A percentile compares a stretch with the other conserved stretches of the same genome.
Evolutionary conservation across 1,139 yeast species (phyloP).

Genomic region (Taiozyma sp.): DNA sequence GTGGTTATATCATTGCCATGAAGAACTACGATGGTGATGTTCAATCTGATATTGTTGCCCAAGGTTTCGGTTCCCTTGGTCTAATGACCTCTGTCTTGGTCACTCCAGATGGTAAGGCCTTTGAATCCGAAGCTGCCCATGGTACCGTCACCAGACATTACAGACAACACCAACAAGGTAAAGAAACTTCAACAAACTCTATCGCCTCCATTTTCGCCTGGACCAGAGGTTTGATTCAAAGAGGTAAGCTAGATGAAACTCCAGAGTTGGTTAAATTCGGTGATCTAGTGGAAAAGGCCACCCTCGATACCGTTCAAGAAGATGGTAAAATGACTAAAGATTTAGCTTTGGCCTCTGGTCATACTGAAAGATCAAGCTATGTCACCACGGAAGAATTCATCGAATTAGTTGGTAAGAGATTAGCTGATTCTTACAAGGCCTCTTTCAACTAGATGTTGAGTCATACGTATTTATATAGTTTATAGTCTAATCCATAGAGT

Average conservation of each 20-base stretch:
- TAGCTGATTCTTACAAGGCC: conserved; percentile 16
- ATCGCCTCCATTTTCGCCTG: conserved; percentile 84
- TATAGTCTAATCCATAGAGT: background rate
- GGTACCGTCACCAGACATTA: conserved; percentile 86
- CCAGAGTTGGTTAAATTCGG: conserved; percentile 69
- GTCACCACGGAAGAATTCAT: conserved; percentile 76
- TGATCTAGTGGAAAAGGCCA: conserved; percentile 58
- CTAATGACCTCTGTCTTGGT: conserved; percentile 79
- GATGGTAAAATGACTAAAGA: conserved; percentile 83
- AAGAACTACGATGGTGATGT: conserved; percentile 87
- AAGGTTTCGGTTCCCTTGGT: conserved; percentile 81
- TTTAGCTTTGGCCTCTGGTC: conserved; percentile 69
- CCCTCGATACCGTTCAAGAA: conserved; percentile 63
- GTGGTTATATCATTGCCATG: conserved; percentile 79
- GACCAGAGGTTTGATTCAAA: conserved; percentile 78
- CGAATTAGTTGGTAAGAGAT: conserved; percentile 56
- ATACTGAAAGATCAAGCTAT: conserved; percentile 55
- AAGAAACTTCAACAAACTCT: conserved; percentile 79
- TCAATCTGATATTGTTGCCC: conserved; percentile 80
- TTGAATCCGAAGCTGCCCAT: conserved; percentile 82
- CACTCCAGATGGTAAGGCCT: conserved; percentile 84
- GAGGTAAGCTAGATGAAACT: conserved; percentile 71
- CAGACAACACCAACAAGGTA: conserved; percentile 80
- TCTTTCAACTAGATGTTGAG: background rate
- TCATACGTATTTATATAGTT: background rate